Conservation (phyloP, 2,329 filamentous ascomycete species). For the Trichoderma asperellum region DNA sequence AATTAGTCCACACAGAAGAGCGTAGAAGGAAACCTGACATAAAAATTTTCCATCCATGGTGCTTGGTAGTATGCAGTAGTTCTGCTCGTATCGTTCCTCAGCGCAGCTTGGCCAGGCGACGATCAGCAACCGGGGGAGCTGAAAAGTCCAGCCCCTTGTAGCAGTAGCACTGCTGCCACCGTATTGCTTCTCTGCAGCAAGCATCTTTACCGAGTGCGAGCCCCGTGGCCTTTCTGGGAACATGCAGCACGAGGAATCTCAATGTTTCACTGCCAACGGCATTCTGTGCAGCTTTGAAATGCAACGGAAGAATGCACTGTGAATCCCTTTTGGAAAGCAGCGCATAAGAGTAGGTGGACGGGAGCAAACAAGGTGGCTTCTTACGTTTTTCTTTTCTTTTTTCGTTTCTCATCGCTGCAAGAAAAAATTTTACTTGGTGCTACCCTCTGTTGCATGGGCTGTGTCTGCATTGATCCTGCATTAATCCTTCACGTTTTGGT, state of each 20-base stretch:
- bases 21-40: neutral
- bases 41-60: neutral
- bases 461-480: neutral
- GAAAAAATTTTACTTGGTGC: neutral
- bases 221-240: neutral
- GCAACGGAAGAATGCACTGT: conserved; percentile 20
- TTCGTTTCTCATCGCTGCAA: neutral
- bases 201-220: neutral
- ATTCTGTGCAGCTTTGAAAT: conserved; percentile 6
- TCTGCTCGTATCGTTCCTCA: neutral
- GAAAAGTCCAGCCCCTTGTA: neutral
- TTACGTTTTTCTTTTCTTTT: neutral
- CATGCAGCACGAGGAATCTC: conserved; percentile 15
- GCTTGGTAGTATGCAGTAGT: neutral
- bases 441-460: neutral
- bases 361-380: conserved; percentile 5
- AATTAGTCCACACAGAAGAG: neutral
- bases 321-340: neutral
- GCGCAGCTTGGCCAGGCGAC: neutral
- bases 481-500: neutral
- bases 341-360: neutral
- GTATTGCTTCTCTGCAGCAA: neutral
- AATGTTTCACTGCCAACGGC: conserved; percentile 18
- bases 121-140: neutral
- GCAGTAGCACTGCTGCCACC: neutral